Percentiles rank a stretch among this genome's conserved stretches.
These are phyloP conservation scores for Malassezia sp. DNA, from an alignment of 1,284 basidiomycete species.

Conservation along the genomic window DNA sequence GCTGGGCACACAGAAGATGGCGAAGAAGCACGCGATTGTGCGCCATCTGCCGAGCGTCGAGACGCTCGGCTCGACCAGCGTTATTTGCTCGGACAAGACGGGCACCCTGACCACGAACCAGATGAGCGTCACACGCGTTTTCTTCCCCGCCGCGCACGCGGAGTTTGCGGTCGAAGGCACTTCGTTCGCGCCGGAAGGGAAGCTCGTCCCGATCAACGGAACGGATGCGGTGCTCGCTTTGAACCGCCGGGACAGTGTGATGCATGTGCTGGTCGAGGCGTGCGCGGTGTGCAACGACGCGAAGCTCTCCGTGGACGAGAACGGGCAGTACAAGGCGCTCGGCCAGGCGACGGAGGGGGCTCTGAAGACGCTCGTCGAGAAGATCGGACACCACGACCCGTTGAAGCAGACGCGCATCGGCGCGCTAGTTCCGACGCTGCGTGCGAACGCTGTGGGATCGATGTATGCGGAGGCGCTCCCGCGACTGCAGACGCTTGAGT, in stretches of 20 bases:
- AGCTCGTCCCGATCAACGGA: conserved; percentile 18
- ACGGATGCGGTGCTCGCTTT: conserved; percentile 16
- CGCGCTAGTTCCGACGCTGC: conserved; percentile 54
- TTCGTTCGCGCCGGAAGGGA: conserved; percentile 34
- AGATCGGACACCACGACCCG: conserved; percentile 53
- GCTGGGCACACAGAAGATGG: conserved; percentile 46
- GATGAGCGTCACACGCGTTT: conserved; percentile 40
- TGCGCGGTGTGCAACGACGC: conserved; percentile 44
- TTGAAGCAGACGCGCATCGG: conserved; percentile 53
- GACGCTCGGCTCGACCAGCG: conserved; percentile 44
- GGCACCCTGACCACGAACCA: conserved; percentile 46
- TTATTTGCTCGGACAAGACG: conserved; percentile 47
- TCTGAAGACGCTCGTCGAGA: conserved; percentile 62
- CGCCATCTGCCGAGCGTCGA: conserved; percentile 43
- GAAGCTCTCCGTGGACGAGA: conserved; percentile 51
- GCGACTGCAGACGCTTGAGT: conserved; percentile 85
- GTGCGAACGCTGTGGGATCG: conserved; percentile 67
- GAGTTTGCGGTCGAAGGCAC: conserved; percentile 39
- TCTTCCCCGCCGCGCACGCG: no score
- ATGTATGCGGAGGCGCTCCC: conserved; percentile 67
- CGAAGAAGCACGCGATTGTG: conserved; percentile 45
- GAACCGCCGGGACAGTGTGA: conserved; percentile 30
- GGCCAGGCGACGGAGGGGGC: conserved; percentile 75
- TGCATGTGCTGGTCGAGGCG: conserved; percentile 39
- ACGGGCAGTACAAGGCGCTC: conserved; percentile 65